Base-by-base conservation (phyloP, 495 filamentous ascomycete species). In the Podospora australis region DNA sequence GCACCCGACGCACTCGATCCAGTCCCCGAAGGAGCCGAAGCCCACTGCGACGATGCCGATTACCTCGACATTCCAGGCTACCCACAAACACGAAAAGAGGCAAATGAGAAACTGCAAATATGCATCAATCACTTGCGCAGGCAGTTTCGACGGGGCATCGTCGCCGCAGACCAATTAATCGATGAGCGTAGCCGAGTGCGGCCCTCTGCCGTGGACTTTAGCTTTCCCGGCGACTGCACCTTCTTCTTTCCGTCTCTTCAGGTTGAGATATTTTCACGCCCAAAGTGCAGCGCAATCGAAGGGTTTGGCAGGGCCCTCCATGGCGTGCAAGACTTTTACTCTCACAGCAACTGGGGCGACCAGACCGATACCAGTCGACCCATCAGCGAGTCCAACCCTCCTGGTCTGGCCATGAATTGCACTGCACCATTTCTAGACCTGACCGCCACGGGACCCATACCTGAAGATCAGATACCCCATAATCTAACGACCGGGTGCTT, bases 301-400 rank as follows among this genome's bases (percentile, higher is more conserved):
- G 59, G 56, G 0, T 19, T 62, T 4, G 59, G 59, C 2, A 50
- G 59, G 0, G 56, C 53, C 0, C 11, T 62, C 16, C 59, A 62
- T 23, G 59, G 59, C 17, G 28, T 62, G 13, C 59, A 62, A 32
- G 59, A 62, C 23, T 62, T 62, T 28, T 62, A 62, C 22, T 44
- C 59, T 10, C 59, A 62, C 49, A 62, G 56, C 48, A 62, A 62
- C 46, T 62, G 59, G 59, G 59, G 25, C 25, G 59, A 62, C 49
- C 11, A 23, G 3, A 16, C 36, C 9, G 57, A 62, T 3, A 44
- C 44, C 24, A 48, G 17, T 8, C 34, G 48, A 28, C 59, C 56
- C 17, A 55, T 60, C 34, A 40, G 50, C 29, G 39, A 51, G 8
- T 41, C 50, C 3, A 62, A 62, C 32, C 59, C 59, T 4, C 59